Conservation (phyloP, 805 yeast genomes). For the Kuraishia floccosa region DNA sequence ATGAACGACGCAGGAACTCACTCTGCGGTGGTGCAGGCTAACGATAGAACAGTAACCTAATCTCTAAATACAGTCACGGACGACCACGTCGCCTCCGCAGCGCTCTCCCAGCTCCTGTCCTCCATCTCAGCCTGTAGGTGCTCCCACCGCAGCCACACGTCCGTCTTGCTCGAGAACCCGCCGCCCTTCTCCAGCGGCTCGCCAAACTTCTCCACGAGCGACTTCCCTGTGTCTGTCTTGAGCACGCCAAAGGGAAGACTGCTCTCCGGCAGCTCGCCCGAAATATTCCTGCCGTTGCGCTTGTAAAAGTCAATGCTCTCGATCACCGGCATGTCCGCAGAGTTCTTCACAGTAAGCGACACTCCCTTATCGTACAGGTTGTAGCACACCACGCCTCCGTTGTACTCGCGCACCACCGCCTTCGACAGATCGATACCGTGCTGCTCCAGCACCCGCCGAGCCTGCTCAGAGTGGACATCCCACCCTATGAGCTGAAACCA, state of each 20-base stretch:
- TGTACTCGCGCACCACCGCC: constrained; percentile 1
- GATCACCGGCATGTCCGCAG: too few relatives aligned
- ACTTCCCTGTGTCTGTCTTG: constrained; percentile 12
- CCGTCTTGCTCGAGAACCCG: constrained; percentile 18
- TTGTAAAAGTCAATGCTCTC: constrained; percentile 24
- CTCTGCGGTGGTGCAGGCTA: neutral
- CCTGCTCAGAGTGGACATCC: too few relatives aligned
- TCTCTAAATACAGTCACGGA: constrained; percentile 16
- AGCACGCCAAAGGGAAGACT: constrained; percentile 11
- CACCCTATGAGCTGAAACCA: too few relatives aligned
- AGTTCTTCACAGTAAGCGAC: neutral
- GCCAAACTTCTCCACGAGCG: constrained; percentile 20
- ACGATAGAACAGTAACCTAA: neutral
- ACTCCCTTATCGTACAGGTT: constrained; percentile 1
- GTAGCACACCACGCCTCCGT: neutral
- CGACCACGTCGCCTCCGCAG: constrained; percentile 14
- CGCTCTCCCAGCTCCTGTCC: constrained; percentile 23
- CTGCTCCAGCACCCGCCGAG: neutral
- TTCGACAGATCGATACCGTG: neutral
- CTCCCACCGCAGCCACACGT: constrained; percentile 28
- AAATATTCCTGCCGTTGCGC: constrained; percentile 3
- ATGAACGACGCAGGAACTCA: neutral
- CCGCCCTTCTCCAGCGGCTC: constrained; percentile 31
- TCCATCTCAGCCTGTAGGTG: constrained; percentile 22
- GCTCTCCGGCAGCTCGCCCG: constrained; percentile 8